Evolutionary conservation across 2,329 filamentous ascomycete species (phyloP).

Genomic region (Pestalotiopsis sp.): DNA sequence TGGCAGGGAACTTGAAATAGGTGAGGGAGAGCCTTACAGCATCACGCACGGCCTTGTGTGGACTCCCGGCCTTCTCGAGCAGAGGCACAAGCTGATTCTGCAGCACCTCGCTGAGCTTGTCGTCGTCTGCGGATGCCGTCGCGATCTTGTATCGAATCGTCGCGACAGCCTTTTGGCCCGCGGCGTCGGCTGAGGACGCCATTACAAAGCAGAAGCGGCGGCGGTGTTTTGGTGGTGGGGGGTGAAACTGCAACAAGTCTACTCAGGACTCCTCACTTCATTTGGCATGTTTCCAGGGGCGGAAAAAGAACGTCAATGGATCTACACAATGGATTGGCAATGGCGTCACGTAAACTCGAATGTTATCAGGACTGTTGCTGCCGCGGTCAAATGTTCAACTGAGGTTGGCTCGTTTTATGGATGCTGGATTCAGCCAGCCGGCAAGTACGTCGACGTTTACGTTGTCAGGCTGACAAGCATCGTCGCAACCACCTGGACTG

Average conservation of each 20-base stretch:
- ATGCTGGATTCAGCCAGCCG: slow-evolving; percentile 2
- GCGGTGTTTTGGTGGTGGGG: background rate
- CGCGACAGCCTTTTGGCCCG: slow-evolving; percentile 34
- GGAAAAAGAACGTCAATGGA: background rate
- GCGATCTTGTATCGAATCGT: slow-evolving; percentile 36
- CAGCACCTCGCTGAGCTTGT: slow-evolving; percentile 78
- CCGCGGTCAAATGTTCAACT: background rate
- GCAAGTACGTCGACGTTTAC: slow-evolving; percentile 1
- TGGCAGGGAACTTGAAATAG: background rate
- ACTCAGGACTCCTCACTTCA: background rate
- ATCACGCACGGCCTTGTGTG: slow-evolving; percentile 74
- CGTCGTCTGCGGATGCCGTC: slow-evolving; percentile 70
- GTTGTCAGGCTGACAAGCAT: background rate
- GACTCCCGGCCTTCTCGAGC: slow-evolving; percentile 83
- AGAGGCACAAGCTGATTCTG: slow-evolving; percentile 80
- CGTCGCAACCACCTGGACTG: slow-evolving; percentile 2
- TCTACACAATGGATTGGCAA: background rate
- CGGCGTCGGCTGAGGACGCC: slow-evolving; percentile 29
- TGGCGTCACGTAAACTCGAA: background rate
- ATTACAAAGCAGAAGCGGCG: slow-evolving; percentile 19
- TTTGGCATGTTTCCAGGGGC: background rate
- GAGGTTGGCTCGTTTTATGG: background rate
- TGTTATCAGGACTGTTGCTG: background rate
- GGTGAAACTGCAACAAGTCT: background rate
- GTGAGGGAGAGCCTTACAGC: slow-evolving; percentile 22